Evolutionary conservation across 73 alveolate species (phyloP), one percentile per base, ranked within the genome.

Genomic region (Symbiodinium natans): DNA sequence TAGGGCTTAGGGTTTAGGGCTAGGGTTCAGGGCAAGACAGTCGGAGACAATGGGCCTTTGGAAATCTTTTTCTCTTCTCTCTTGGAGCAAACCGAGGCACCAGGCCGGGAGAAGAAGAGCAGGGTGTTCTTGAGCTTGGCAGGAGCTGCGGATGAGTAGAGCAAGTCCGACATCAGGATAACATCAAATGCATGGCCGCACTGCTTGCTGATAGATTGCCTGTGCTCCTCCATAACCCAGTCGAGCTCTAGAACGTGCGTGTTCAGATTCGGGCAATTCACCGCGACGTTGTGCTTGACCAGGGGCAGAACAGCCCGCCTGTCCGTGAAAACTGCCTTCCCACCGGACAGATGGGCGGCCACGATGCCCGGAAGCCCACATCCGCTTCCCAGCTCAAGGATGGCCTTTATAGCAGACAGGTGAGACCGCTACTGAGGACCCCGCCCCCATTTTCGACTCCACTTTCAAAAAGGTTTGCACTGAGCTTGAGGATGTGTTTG

Each of bases 371-470:
- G 86, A 23, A 88, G 73, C 31, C 95, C 95, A 68, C 95, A 88
- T 15, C 95, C 95, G 40, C 95, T 88, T 31, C 95, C 95, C n/a
- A 88, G 86, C 36, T 88, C 95, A 36, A 88, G 38, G 73, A 88
- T 34, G 43, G 36, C 41, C 74, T 36, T 38, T 31, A 2, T 27
- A 52, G 27, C 21, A 27, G 13, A 52, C 21, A 43, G 68, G 68
- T 43, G 68, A n/a, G n/a, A n/a, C n/a, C n/a, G n/a, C n/a, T n/a
- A n/a, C n/a, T n/a, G n/a, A n/a, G n/a, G n/a, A n/a, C n/a, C n/a
- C n/a, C n/a, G n/a, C n/a, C n/a, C n/a, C n/a, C n/a, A n/a, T n/a
- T n/a, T n/a, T n/a, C n/a, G n/a, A n/a, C n/a, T n/a, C n/a, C n/a
- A n/a, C n/a, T n/a, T n/a, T n/a, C n/a, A n/a, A n/a, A n/a, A n/a